Evolutionary conservation across 2,329 filamentous ascomycete species (phyloP).

Genomic region (Fusarium hainanense): DNA sequence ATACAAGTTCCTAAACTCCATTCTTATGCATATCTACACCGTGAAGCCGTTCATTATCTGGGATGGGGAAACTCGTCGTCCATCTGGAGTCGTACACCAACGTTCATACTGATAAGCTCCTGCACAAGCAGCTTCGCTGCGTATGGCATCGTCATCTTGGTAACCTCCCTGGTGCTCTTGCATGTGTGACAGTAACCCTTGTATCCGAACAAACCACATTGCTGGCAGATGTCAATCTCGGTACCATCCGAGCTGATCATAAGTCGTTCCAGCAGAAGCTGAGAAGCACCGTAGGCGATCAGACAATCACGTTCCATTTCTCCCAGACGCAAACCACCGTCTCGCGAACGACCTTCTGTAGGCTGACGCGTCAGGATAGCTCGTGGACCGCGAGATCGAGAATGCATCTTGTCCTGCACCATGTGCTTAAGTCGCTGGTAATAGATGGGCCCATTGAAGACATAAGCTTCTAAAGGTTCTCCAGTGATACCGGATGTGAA

Average conservation of each 20-base stretch:
- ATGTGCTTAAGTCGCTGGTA: constrained; percentile 99
- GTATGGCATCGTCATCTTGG: constrained; percentile 96
- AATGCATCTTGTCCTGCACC: constrained; percentile 99
- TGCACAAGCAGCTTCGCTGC: constrained; percentile 96
- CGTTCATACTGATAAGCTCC: constrained; percentile 98
- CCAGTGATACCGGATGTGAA: constrained; percentile 95
- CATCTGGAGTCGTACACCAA: constrained; percentile 89
- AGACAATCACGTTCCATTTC: constrained; percentile 99
- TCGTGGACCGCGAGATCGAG: constrained; percentile 86
- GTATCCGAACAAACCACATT: constrained; percentile 95
- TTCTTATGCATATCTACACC: constrained; percentile 29
- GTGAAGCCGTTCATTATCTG: constrained; percentile 43
- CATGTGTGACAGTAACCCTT: constrained; percentile 95
- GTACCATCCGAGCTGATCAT: constrained; percentile 96
- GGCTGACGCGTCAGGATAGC: constrained; percentile 95
- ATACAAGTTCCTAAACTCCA: constrained; percentile 37
- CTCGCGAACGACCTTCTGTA: constrained; percentile 92
- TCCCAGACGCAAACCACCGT: constrained; percentile 91
- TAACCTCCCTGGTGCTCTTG: constrained; percentile 83
- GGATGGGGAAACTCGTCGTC: constrained; percentile 91
- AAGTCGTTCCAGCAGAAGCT: constrained; percentile 89
- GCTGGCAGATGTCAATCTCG: constrained; percentile 91
- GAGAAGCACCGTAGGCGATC: constrained; percentile 95
- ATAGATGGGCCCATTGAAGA: constrained; percentile 99
- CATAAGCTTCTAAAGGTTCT: constrained; percentile 92